Evolutionary conservation across 1,284 basidiomycete genomes (phyloP).

Genomic region (Phaffia rhodozyma): DNA sequence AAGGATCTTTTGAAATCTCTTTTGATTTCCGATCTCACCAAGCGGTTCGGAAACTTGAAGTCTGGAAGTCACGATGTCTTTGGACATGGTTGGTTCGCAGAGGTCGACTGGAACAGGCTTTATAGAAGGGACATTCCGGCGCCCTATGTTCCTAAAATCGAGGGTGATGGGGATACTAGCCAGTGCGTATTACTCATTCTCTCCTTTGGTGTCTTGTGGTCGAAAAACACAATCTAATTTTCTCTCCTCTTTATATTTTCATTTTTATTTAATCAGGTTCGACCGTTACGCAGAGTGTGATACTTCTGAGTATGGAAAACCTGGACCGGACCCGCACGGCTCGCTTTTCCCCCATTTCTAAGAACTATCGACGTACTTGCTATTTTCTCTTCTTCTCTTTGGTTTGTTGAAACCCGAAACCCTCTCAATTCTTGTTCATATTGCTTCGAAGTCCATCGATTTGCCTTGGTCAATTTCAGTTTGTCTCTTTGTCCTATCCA

Average conservation of each 20-base stretch:
- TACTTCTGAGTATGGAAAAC: slow-evolving; percentile 36
- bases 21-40: slow-evolving; percentile 75
- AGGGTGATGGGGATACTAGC: slow-evolving; percentile 76
- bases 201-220: slow-evolving; percentile 35
- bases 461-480: too few relatives aligned
- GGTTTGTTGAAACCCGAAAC: too few relatives aligned
- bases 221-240: slow-evolving; percentile 24
- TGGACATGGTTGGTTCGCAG: slow-evolving; percentile 88
- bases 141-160: slow-evolving; percentile 84
- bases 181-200: slow-evolving; percentile 57
- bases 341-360: slow-evolving; percentile 29
- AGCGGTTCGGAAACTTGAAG: slow-evolving; percentile 83
- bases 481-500: too few relatives aligned
- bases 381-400: background rate
- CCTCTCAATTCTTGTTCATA: too few relatives aligned
- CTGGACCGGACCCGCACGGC: slow-evolving; percentile 34
- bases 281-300: slow-evolving; percentile 38
- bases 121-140: slow-evolving; percentile 79
- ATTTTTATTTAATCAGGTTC: slow-evolving; percentile 25
- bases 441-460: too few relatives aligned
- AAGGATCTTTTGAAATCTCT: slow-evolving; percentile 83
- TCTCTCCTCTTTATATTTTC: background rate
- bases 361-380: background rate
- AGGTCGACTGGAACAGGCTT: slow-evolving; percentile 88
- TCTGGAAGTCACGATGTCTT: slow-evolving; percentile 93